Conservation (phyloP, 2,329 filamentous ascomycete species). For the Orbilia oligospora region DNA sequence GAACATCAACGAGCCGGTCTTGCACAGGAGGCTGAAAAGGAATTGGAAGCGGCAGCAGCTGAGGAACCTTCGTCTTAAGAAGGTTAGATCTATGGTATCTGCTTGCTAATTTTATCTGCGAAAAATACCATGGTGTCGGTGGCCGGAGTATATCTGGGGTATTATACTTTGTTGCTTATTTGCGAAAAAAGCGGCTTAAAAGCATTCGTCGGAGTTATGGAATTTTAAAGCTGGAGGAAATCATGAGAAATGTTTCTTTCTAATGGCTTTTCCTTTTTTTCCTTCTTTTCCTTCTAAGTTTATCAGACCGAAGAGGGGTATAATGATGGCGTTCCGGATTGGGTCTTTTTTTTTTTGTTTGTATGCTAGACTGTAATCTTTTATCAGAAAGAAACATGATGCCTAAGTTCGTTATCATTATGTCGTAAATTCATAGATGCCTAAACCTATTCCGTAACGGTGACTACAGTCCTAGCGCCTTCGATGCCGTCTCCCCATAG, state of each 20-base stretch:
- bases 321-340: constrained; percentile 30
- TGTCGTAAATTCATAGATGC: constrained; percentile 30
- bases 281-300: constrained; percentile 19
- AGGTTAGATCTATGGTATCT: background rate
- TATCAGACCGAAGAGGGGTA: constrained; percentile 38
- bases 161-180: constrained; percentile 6
- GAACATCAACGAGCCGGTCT: constrained; percentile 49
- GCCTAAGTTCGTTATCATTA: constrained; percentile 32
- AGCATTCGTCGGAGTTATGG: constrained; percentile 54
- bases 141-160: constrained; percentile 5
- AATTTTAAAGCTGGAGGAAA: constrained; percentile 21
- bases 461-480: constrained; percentile 14
- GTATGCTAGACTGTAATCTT: constrained; percentile 13
- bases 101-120: constrained; percentile 7
- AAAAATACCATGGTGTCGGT: constrained; percentile 2
- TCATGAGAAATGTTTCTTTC: constrained; percentile 25
- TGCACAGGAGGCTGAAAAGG: constrained; percentile 42
- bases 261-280: constrained; percentile 18
- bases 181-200: constrained; percentile 22
- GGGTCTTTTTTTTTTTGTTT: constrained; percentile 3
- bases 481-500: constrained; percentile 70
- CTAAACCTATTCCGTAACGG: background rate
- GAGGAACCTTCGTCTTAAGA: constrained; percentile 31
- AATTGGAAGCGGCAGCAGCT: constrained; percentile 44
- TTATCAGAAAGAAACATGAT: constrained; percentile 17